Percentiles rank a stretch among this genome's conserved stretches.
phyloP scores from a whole-genome alignment of 2,329 filamentous ascomycete species.

The Sporothrix pseudoabietina region DNA sequence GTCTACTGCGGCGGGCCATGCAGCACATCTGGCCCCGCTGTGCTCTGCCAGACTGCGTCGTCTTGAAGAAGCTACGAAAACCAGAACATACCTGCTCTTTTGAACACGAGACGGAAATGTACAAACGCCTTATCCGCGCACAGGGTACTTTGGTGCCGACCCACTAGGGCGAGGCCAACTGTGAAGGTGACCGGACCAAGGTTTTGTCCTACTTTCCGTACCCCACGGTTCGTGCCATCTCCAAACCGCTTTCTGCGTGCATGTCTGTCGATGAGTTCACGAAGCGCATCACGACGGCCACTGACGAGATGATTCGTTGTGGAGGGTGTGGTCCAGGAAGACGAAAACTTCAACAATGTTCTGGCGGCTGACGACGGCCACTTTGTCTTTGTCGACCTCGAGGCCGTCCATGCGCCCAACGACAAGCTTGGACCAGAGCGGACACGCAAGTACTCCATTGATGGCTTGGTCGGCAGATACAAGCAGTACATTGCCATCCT shows the following conservation, averaged over 20 bases:
- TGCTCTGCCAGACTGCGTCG: constrained; percentile 20
- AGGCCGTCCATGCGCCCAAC: not conserved
- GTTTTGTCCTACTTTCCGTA: constrained; percentile 2
- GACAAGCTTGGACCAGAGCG: not conserved
- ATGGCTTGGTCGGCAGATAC: not conserved
- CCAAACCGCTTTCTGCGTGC: not conserved
- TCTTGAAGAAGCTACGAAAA: constrained; percentile 25
- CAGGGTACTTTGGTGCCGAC: constrained; percentile 21
- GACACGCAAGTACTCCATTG: not conserved
- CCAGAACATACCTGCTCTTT: not conserved
- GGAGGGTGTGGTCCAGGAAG: not conserved
- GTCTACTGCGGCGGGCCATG: not conserved
- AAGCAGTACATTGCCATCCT: not conserved
- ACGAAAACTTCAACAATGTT: not conserved
- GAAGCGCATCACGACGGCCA: not conserved
- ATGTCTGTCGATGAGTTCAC: not conserved
- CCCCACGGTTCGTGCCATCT: not conserved
- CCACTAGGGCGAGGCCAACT: constrained; percentile 28
- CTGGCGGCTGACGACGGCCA: constrained; percentile 2
- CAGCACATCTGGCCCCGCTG: constrained; percentile 16
- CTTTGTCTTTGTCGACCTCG: constrained; percentile 20
- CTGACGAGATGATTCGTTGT: not conserved
- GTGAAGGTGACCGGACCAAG: not conserved
- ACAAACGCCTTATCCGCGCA: not conserved
- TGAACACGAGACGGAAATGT: constrained; percentile 23